Conservation (phyloP, 2,329 filamentous ascomycete species). For the Xylaria arbuscula region DNA sequence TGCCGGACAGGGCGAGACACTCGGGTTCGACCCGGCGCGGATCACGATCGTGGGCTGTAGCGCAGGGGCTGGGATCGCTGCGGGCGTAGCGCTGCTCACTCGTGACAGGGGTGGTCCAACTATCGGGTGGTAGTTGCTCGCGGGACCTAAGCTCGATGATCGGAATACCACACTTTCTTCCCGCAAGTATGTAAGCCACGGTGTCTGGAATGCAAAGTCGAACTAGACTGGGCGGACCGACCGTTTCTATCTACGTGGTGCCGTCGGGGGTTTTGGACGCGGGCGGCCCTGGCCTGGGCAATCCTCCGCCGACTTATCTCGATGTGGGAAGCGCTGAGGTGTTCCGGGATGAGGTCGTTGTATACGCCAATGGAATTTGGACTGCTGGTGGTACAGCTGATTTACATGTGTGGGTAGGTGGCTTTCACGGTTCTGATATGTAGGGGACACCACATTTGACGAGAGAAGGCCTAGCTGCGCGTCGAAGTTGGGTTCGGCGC, state of each 20-base stretch:
- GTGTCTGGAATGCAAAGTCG: background rate
- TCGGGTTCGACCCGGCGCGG: background rate
- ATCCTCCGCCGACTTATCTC: conserved; percentile 1
- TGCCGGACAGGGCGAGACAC: background rate
- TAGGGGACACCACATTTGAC: background rate
- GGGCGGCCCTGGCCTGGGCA: background rate
- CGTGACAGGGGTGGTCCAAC: conserved; percentile 6
- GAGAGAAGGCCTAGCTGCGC: conserved; percentile 11
- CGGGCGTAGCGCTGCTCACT: conserved; percentile 4
- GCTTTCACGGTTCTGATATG: background rate
- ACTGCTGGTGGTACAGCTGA: conserved; percentile 1
- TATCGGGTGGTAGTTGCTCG: conserved; percentile 15
- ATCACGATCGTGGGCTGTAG: background rate
- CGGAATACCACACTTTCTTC: background rate
- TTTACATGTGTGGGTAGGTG: conserved; percentile 14
- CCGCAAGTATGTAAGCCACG: background rate
- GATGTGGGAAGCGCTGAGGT: conserved; percentile 18
- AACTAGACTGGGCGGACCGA: background rate
- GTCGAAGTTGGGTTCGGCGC: background rate
- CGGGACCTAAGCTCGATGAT: conserved; percentile 18
- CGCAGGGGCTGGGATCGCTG: conserved; percentile 11
- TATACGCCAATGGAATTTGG: conserved; percentile 18
- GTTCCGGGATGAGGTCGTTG: conserved; percentile 14
- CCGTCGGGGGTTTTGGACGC: background rate
- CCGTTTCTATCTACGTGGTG: conserved; percentile 7